phyloP scores from a whole-genome alignment of 1,284 basidiomycete genomes.

The Grifola frondosa region DNA sequence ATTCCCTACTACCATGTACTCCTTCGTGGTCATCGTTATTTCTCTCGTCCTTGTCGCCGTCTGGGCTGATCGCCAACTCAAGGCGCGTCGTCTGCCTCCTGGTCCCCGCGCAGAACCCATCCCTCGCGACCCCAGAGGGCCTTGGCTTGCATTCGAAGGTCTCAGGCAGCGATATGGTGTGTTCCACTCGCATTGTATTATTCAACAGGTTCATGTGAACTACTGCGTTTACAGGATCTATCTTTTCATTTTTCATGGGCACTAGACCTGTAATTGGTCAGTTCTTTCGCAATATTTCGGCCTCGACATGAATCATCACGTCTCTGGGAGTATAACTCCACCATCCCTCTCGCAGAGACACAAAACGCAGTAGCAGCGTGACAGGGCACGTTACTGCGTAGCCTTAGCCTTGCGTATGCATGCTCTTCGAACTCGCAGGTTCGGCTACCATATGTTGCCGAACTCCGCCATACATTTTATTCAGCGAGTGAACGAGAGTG shows the following conservation, averaged over 20 bases:
- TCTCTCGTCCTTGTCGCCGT: no score
- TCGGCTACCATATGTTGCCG: no score
- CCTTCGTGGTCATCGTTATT: no score
- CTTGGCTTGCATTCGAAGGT: conserved; percentile 1
- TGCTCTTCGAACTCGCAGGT: no score
- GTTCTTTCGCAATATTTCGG: background rate
- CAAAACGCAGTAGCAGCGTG: no score
- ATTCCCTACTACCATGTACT: no score
- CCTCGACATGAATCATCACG: background rate
- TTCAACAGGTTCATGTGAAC: background rate
- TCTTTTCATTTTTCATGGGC: conserved; percentile 3
- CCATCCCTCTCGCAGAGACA: background rate
- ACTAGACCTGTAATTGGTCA: conserved; percentile 1
- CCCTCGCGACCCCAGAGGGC: background rate
- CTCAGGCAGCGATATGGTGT: conserved; percentile 1
- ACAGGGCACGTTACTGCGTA: no score
- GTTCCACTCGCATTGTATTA: background rate
- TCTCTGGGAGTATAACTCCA: background rate
- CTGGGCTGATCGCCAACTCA: no score
- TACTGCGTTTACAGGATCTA: background rate
- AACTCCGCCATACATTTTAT: no score
- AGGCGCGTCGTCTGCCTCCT: conserved; percentile 1
- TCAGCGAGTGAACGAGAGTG: no score
- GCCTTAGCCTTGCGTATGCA: no score
- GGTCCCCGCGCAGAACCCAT: background rate